A percentile compares a stretch with the other conserved stretches of the same genome.
These are phyloP conservation scores for Eleusine indica DNA, from an alignment of 176 grass and related monocot genomes.

Conservation along the genomic window DNA sequence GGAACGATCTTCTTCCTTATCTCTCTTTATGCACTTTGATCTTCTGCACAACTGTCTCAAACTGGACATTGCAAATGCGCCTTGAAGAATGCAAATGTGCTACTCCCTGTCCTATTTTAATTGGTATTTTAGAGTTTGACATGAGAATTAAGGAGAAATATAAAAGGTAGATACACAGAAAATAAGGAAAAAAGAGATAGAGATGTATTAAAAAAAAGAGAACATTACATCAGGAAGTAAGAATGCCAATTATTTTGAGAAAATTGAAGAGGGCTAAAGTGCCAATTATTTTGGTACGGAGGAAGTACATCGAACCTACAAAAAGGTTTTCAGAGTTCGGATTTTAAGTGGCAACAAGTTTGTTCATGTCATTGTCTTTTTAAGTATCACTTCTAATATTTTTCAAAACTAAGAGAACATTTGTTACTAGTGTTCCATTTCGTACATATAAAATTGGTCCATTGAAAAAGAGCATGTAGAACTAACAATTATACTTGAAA, in stretches of 20 bases:
- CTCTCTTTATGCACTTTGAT: conserved; percentile 4
- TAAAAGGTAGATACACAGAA: too few relatives aligned
- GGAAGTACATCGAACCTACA: background rate
- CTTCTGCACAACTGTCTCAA: background rate
- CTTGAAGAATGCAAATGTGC: background rate
- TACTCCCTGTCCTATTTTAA: too few relatives aligned
- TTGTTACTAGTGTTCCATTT: background rate
- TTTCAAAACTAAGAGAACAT: background rate
- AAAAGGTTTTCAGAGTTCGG: background rate
- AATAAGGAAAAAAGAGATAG: too few relatives aligned
- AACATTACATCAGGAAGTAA: too few relatives aligned
- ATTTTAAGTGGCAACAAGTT: background rate
- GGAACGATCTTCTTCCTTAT: conserved; percentile 34
- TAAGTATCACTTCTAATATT: background rate
- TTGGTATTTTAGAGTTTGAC: too few relatives aligned
- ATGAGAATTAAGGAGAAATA: too few relatives aligned
- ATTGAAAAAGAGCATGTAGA: background rate
- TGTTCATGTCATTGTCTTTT: background rate
- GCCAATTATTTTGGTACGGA: too few relatives aligned
- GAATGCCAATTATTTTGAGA: too few relatives aligned
- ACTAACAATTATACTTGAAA: background rate
- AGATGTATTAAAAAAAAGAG: too few relatives aligned
- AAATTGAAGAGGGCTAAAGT: too few relatives aligned
- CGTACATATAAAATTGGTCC: too few relatives aligned
- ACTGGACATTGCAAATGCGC: background rate